phyloP scores from a whole-genome alignment of 2,329 filamentous ascomycete genomes.

The Geoglossum cookeanum region DNA sequence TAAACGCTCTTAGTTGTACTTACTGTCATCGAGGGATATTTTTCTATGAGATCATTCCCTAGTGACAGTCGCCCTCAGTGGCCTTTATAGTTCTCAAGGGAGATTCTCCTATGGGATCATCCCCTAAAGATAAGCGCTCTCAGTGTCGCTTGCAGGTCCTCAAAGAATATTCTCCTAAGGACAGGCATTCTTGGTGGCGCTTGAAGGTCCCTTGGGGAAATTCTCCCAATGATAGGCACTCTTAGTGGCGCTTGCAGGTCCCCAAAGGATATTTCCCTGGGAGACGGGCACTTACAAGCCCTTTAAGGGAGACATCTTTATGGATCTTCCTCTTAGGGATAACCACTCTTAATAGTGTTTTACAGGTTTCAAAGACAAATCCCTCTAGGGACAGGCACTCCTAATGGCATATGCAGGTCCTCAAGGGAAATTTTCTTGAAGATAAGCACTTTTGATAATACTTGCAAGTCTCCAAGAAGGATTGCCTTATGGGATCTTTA shows the following conservation, averaged over 20 bases:
- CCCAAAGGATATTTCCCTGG: neutral
- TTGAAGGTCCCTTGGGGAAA: too few species aligned
- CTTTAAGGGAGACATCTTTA: neutral
- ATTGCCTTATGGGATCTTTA: neutral
- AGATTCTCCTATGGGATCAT: neutral
- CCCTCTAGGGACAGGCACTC: neutral
- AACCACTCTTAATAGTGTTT: neutral
- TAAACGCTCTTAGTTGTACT: neutral
- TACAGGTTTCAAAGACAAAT: neutral
- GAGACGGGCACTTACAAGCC: neutral
- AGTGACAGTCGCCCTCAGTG: neutral
- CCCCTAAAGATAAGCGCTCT: too few species aligned
- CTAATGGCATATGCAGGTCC: neutral
- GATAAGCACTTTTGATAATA: neutral
- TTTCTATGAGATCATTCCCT: neutral
- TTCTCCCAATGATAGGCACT: neutral
- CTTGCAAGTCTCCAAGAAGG: neutral
- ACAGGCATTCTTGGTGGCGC: too few species aligned
- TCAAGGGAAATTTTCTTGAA: neutral
- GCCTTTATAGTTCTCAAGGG: too few species aligned
- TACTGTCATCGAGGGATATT: neutral
- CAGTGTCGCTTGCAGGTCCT: too few species aligned
- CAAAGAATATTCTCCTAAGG: too few species aligned
- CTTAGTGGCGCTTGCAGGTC: neutral
- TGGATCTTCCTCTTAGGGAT: neutral